Percentiles rank a stretch among this genome's conserved stretches.
phyloP scores from a whole-genome alignment of 2,329 filamentous ascomycete genomes.

The Trichophyton verrucosum region DNA sequence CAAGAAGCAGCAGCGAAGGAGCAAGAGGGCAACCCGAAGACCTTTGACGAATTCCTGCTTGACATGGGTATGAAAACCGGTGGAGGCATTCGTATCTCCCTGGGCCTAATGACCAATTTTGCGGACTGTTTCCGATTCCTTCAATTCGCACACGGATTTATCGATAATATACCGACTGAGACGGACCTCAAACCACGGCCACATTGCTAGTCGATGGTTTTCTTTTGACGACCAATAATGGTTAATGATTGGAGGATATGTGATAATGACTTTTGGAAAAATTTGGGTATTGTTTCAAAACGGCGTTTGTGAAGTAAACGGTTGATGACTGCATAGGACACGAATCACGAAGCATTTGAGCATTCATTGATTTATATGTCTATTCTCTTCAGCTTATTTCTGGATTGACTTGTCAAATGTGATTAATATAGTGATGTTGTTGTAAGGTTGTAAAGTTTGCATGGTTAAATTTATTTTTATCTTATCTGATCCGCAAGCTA shows the following conservation, averaged over 20 bases:
- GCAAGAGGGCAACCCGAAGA: constrained; percentile 11
- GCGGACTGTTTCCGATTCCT: constrained; percentile 13
- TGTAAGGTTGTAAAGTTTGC: neutral
- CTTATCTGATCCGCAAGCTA: no score
- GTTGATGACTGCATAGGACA: neutral
- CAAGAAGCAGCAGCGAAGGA: constrained; percentile 5
- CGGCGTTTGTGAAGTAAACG: neutral
- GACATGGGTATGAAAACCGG: constrained; percentile 14
- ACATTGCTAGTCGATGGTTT: constrained; percentile 6
- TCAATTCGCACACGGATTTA: constrained; percentile 8
- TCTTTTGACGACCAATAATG: neutral
- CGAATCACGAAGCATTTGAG: neutral
- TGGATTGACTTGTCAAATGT: neutral
- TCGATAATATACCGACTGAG: constrained; percentile 5
- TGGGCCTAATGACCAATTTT: constrained; percentile 17
- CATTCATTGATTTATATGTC: neutral
- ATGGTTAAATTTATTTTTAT: neutral
- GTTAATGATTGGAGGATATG: neutral
- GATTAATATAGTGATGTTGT: neutral
- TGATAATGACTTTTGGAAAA: neutral
- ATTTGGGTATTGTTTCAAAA: neutral
- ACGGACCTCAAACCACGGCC: constrained; percentile 5
- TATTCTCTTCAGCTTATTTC: neutral
- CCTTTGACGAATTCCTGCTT: constrained; percentile 13
- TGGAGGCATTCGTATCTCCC: constrained; percentile 14